phyloP scores from a whole-genome alignment of 2,329 filamentous ascomycete species.

The Corynespora cassiicola region DNA sequence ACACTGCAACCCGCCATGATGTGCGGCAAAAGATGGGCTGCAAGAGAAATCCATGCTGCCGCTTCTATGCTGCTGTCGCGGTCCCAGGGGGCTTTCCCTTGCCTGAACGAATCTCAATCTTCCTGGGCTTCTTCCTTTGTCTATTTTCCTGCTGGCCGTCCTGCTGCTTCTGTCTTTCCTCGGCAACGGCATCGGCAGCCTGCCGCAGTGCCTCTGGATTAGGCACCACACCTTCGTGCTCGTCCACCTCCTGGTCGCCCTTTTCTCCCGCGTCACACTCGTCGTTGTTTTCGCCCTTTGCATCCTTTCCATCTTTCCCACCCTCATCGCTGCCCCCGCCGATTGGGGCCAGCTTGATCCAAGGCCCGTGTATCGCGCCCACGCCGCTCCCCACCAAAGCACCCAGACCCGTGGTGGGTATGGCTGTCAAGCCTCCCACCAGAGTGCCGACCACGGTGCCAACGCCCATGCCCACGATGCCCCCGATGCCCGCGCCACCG shows the following conservation, averaged over 20 bases:
- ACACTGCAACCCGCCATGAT: too few relatives aligned
- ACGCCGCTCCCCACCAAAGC: slow-evolving; percentile 49
- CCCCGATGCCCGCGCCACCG: slow-evolving; percentile 52
- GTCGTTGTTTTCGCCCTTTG: slow-evolving; percentile 13
- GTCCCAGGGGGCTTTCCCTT: too few relatives aligned
- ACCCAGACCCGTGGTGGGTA: slow-evolving; percentile 48
- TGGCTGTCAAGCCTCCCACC: slow-evolving; percentile 46
- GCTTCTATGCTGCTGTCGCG: too few relatives aligned
- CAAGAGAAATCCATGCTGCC: too few relatives aligned
- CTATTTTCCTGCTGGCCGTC: slow-evolving; percentile 9
- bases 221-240: slow-evolving; percentile 31
- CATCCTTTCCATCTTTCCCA: slow-evolving; percentile 12
- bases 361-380: slow-evolving; percentile 51
- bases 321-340: slow-evolving; percentile 16
- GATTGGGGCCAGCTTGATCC: slow-evolving; percentile 44
- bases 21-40: too few relatives aligned
- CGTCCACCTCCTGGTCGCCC: slow-evolving; percentile 10
- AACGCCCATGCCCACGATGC: slow-evolving; percentile 48
- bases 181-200: slow-evolving; percentile 28
- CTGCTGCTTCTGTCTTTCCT: slow-evolving; percentile 21
- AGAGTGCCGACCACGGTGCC: slow-evolving; percentile 51
- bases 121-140: slow-evolving; percentile 29
- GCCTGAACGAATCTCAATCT: slow-evolving; percentile 35
- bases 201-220: slow-evolving; percentile 30
- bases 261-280: slow-evolving; percentile 9